phyloP scores from a whole-genome alignment of 2,329 filamentous ascomycete genomes.

The Beauveria medogensis region DNA sequence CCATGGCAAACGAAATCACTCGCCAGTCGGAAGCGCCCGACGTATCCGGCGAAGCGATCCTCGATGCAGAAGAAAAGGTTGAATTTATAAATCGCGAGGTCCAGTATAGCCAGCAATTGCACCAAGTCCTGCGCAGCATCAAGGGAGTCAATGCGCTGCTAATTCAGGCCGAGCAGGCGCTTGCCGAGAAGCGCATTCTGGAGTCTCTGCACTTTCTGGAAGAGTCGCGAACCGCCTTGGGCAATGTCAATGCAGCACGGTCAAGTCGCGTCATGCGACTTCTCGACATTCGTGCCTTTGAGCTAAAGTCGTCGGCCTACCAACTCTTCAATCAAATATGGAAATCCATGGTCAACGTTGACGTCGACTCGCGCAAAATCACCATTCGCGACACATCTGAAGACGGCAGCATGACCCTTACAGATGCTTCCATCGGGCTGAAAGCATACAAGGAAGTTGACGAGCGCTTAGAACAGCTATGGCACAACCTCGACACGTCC shows the following conservation, averaged over 20 bases:
- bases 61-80: constrained; percentile 45
- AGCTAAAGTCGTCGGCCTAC: constrained; percentile 58
- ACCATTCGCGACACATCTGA: constrained; percentile 42
- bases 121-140: constrained; percentile 41
- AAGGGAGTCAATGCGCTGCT: constrained; percentile 53
- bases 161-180: constrained; percentile 50
- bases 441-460: constrained; percentile 55
- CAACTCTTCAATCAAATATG: constrained; percentile 63
- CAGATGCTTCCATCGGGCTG: constrained; percentile 47
- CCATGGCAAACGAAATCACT: constrained; percentile 73
- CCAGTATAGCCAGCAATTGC: constrained; percentile 50
- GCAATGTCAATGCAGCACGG: constrained; percentile 51
- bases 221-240: constrained; percentile 50
- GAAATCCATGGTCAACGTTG: constrained; percentile 57
- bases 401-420: constrained; percentile 45
- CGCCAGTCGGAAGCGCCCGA: constrained; percentile 61
- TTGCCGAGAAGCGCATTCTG: constrained; percentile 45
- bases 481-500: constrained; percentile 53
- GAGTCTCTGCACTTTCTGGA: constrained; percentile 51
- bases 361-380: constrained; percentile 47
- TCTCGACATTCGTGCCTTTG: constrained; percentile 55
- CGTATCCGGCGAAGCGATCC: constrained; percentile 42
- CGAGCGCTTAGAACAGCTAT: constrained; percentile 50
- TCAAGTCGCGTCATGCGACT: constrained; percentile 56
- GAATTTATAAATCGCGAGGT: constrained; percentile 51